These are phyloP conservation scores for Akanthomyces dipterigenus DNA, from an alignment of 2,329 filamentous ascomycete genomes.

Conservation along the genomic window DNA sequence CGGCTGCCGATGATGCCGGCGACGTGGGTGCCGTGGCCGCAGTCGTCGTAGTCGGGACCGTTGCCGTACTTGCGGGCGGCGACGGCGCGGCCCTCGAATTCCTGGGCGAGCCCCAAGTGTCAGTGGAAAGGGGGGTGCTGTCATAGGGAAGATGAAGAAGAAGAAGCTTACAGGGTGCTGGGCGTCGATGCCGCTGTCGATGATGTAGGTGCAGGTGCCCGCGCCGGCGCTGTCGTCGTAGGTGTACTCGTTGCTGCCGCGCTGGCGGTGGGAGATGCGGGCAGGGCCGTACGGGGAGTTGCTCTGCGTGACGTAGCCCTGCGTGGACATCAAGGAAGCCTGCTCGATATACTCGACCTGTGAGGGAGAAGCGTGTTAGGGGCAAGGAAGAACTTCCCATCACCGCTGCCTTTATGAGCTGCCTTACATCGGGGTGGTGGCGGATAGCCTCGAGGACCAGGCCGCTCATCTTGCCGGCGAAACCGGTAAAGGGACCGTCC, in stretches of 20 bases:
- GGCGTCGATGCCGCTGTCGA: conserved; percentile 32
- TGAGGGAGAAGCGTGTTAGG: background rate
- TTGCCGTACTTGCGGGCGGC: conserved; percentile 38
- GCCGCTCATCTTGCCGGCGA: conserved; percentile 14
- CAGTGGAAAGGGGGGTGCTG: no score
- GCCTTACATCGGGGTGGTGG: conserved; percentile 14
- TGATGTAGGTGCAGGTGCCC: conserved; percentile 32
- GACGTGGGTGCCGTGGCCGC: conserved; percentile 52
- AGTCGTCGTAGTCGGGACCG: conserved; percentile 37
- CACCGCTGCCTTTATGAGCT: background rate
- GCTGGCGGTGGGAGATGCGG: conserved; percentile 24
- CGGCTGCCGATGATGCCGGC: conserved; percentile 48
- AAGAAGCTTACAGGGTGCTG: conserved; percentile 23
- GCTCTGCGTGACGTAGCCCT: conserved; percentile 22
- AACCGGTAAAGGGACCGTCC: conserved; percentile 17
- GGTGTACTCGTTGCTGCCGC: conserved; percentile 19
- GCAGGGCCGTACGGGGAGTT: conserved; percentile 29
- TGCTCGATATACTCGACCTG: conserved; percentile 29
- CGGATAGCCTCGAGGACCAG: conserved; percentile 13
- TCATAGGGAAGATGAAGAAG: no score
- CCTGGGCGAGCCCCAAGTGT: no score
- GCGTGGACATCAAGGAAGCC: conserved; percentile 23
- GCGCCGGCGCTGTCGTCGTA: conserved; percentile 27
- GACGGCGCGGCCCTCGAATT: conserved; percentile 42
- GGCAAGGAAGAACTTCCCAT: background rate